phyloP scores from a whole-genome alignment of 108 stramenopile species.

The Epipyxis sp. region DNA sequence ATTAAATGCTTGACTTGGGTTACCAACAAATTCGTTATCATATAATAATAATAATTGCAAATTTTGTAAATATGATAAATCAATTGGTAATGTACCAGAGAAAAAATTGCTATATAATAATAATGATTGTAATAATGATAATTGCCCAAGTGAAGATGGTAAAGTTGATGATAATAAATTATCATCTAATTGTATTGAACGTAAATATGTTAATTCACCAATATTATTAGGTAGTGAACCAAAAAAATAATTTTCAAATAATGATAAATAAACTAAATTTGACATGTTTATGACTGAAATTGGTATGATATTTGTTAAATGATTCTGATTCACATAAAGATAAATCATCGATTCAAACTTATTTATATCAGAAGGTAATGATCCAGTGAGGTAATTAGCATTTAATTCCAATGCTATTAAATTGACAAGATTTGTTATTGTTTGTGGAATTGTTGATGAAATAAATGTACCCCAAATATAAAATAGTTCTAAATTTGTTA shows the following conservation, averaged over 20 bases:
- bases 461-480: no score
- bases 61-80: neutral
- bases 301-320: neutral
- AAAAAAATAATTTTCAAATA: neutral
- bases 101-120: conserved; percentile 3
- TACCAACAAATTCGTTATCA: conserved; percentile 1
- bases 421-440: neutral
- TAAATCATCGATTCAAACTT: neutral
- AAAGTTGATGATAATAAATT: conserved; percentile 4
- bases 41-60: neutral
- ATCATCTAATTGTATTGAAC: neutral
- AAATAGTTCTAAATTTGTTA: no score
- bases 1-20: neutral
- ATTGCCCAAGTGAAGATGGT: neutral
- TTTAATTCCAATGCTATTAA: neutral
- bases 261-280: neutral
- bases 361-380: conserved; percentile 7
- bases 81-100: conserved; percentile 1
- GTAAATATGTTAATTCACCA: neutral
- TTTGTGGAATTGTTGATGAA: no score
- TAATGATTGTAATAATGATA: neutral
- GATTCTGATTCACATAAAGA: neutral
- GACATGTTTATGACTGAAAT: neutral
- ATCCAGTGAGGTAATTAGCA: neutral
- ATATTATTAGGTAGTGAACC: neutral